Percentiles rank a stretch among this genome's conserved stretches.
These are phyloP conservation scores for Neurospora cerealis DNA, from an alignment of 495 filamentous ascomycete species.

Conservation along the genomic window DNA sequence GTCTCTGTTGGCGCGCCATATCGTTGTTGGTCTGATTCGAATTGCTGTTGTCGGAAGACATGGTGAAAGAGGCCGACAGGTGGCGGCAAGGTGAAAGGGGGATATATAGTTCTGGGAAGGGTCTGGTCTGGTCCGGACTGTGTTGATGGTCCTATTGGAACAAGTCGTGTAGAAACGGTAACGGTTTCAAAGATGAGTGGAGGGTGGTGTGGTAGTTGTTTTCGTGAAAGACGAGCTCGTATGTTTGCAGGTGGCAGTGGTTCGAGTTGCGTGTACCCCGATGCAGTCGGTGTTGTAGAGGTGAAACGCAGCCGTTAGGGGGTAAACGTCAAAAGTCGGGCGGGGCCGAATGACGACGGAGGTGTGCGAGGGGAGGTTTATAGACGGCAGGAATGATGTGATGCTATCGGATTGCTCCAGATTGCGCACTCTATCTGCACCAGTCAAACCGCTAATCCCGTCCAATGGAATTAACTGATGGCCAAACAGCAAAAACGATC, in stretches of 20 bases:
- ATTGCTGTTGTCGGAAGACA: slow-evolving; percentile 30
- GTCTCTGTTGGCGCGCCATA: slow-evolving; percentile 34
- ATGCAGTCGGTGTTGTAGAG: slow-evolving; percentile 6
- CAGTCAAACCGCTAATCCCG: neutral
- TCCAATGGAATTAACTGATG: neutral
- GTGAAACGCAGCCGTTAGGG: slow-evolving; percentile 16
- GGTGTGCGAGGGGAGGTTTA: slow-evolving; percentile 2
- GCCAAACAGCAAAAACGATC: neutral
- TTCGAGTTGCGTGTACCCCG: slow-evolving; percentile 13
- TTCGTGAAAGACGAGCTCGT: slow-evolving; percentile 10
- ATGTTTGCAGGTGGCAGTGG: slow-evolving; percentile 18
- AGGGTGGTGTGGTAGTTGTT: neutral
- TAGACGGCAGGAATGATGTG: neutral
- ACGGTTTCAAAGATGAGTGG: neutral
- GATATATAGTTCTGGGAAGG: slow-evolving; percentile 7
- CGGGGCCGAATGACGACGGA: slow-evolving; percentile 19
- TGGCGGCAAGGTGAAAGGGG: neutral
- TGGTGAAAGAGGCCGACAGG: slow-evolving; percentile 13
- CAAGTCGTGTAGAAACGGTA: neutral
- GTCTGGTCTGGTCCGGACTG: neutral
- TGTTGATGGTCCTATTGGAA: neutral
- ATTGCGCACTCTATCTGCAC: neutral
- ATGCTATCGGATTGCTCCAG: neutral
- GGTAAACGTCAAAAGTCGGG: slow-evolving; percentile 1
- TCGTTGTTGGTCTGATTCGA: slow-evolving; percentile 23